Conservation (phyloP, 2,329 filamentous ascomycete genomes). For the Lachnellula cervina region DNA sequence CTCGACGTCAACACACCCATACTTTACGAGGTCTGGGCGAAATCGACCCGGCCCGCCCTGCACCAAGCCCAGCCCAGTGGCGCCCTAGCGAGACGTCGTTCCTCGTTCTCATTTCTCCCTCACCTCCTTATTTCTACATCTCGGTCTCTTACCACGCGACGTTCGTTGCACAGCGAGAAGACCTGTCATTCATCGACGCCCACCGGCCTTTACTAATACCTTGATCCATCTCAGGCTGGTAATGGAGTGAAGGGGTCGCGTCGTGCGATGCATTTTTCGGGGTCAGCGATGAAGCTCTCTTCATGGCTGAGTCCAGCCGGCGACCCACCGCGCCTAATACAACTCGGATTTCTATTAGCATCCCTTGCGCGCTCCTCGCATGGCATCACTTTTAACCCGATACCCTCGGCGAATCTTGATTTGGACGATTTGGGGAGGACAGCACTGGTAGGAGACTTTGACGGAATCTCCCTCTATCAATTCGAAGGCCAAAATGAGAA, state of each 20-base stretch:
- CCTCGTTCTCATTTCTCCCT: background rate
- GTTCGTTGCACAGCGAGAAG: constrained; percentile 6
- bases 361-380: constrained; percentile 38
- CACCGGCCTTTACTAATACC: background rate
- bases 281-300: constrained; percentile 30
- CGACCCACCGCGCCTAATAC: constrained; percentile 33
- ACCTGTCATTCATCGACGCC: background rate
- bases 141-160: constrained; percentile 1
- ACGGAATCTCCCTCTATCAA: constrained; percentile 84
- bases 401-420: constrained; percentile 70
- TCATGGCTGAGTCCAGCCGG: constrained; percentile 28
- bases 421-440: constrained; percentile 74
- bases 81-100: background rate
- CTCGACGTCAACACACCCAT: background rate
- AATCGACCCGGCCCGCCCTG: background rate
- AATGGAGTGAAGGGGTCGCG: constrained; percentile 22
- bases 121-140: constrained; percentile 1
- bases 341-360: constrained; percentile 36
- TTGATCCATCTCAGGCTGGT: background rate
- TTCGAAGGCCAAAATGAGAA: constrained; percentile 74
- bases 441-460: constrained; percentile 83
- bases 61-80: background rate
- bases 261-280: constrained; percentile 8
- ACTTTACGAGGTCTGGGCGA: background rate
- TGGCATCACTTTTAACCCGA: constrained; percentile 55